Percentiles rank a stretch among this genome's conserved stretches.
phyloP scores from a whole-genome alignment of 129 eudicot genomes.

The Escallonia herrerae region DNA sequence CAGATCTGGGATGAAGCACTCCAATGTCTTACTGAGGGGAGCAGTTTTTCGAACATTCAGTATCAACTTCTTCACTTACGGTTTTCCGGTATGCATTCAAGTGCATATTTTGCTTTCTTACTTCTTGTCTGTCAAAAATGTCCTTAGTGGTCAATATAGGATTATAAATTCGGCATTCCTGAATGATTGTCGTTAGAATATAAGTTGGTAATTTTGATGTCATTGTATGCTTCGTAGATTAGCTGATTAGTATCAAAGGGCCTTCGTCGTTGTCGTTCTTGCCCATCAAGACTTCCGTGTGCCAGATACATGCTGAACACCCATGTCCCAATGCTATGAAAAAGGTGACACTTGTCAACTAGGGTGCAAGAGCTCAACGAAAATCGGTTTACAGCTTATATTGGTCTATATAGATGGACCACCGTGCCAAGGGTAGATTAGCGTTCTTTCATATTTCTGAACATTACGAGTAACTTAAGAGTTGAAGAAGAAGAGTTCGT shows the following conservation, averaged over 20 bases:
- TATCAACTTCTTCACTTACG: slow-evolving; percentile 54
- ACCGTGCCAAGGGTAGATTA: too few relatives aligned
- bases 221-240: neutral
- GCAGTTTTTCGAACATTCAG: slow-evolving; percentile 44
- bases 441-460: too few relatives aligned
- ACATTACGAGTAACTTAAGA: too few relatives aligned
- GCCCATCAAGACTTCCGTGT: too few relatives aligned
- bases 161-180: neutral
- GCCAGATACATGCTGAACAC: too few relatives aligned
- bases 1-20: slow-evolving; percentile 51
- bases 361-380: too few relatives aligned
- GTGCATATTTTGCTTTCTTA: neutral
- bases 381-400: too few relatives aligned
- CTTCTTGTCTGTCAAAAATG: neutral
- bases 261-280: too few relatives aligned
- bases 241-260: neutral
- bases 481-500: too few relatives aligned
- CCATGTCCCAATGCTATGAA: too few relatives aligned
- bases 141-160: neutral
- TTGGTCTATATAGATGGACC: too few relatives aligned
- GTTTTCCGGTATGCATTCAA: slow-evolving; percentile 34
- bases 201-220: neutral
- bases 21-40: slow-evolving; percentile 40
- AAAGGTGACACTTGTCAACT: too few relatives aligned
- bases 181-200: neutral